Percentiles rank a stretch among this genome's conserved stretches.
These are phyloP conservation scores for Teunomyces barrocoloradensis DNA, from an alignment of 805 yeast species.

Conservation along the genomic window DNA sequence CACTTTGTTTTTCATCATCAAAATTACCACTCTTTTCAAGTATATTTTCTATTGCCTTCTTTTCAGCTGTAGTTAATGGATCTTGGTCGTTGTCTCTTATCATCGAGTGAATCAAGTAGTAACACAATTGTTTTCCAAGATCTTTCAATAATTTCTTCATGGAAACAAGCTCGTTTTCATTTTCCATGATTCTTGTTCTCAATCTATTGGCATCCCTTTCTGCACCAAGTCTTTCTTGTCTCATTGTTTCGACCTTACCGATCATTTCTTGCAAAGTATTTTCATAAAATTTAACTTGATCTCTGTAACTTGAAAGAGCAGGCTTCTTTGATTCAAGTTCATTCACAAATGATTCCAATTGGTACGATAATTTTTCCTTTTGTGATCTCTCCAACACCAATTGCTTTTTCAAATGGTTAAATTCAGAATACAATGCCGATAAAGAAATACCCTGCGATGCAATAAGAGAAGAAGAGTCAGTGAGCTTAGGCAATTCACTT, in stretches of 20 bases:
- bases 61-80: slow-evolving; percentile 66
- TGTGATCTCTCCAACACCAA: slow-evolving; percentile 67
- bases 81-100: slow-evolving; percentile 53
- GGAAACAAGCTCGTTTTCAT: slow-evolving; percentile 45
- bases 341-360: slow-evolving; percentile 65
- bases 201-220: slow-evolving; percentile 37
- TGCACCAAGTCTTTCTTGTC: slow-evolving; percentile 48
- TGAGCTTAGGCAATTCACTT: slow-evolving; percentile 41
- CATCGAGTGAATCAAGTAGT: slow-evolving; percentile 63
- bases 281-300: slow-evolving; percentile 54
- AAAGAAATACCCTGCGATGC: slow-evolving; percentile 55
- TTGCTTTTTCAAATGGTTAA: slow-evolving; percentile 60
- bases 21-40: slow-evolving; percentile 37
- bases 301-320: slow-evolving; percentile 61
- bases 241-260: slow-evolving; percentile 50
- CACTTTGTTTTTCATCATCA: slow-evolving; percentile 42
- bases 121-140: slow-evolving; percentile 79
- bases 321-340: slow-evolving; percentile 84
- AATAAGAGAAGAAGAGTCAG: slow-evolving; percentile 56
- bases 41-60: slow-evolving; percentile 58
- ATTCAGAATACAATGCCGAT: slow-evolving; percentile 64
- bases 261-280: slow-evolving; percentile 52
- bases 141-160: slow-evolving; percentile 63
- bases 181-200: slow-evolving; percentile 36
- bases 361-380: slow-evolving; percentile 66